phyloP scores from a whole-genome alignment of 2,329 filamentous ascomycete genomes.

The Botryotinia calthae region DNA sequence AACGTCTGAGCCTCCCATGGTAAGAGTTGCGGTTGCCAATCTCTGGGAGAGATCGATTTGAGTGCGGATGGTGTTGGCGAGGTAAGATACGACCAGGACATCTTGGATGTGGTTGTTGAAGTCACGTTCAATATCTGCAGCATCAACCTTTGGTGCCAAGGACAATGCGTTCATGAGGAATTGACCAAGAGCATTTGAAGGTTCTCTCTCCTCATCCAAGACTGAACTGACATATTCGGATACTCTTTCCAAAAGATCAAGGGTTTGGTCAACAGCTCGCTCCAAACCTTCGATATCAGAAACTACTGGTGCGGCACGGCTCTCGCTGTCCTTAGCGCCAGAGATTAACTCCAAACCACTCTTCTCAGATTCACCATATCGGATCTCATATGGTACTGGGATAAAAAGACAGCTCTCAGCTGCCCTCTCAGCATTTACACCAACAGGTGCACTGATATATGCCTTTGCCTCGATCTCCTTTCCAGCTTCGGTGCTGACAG shows the following conservation, averaged over 20 bases:
- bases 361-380: conserved; percentile 78
- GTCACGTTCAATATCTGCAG: conserved; percentile 87
- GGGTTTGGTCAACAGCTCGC: conserved; percentile 79
- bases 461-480: conserved; percentile 85
- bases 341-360: conserved; percentile 80
- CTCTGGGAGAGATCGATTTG: conserved; percentile 98
- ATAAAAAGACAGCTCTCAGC: conserved; percentile 97
- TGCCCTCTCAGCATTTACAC: conserved; percentile 90
- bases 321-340: conserved; percentile 74
- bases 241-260: conserved; percentile 86
- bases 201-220: conserved; percentile 86
- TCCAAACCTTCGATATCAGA: conserved; percentile 90
- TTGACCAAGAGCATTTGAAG: conserved; percentile 88
- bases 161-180: conserved; percentile 92
- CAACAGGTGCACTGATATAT: conserved; percentile 94
- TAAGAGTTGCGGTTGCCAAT: conserved; percentile 75
- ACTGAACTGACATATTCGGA: conserved; percentile 91
- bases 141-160: conserved; percentile 90
- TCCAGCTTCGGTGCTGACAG: conserved; percentile 85
- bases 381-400: conserved; percentile 91
- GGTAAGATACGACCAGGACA: conserved; percentile 94
- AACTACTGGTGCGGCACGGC: conserved; percentile 68
- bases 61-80: conserved; percentile 97
- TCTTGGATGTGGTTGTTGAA: conserved; percentile 99
- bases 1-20: conserved; percentile 50